phyloP scores from a whole-genome alignment of 2,329 filamentous ascomycete species.

The Alternaria viburni region DNA sequence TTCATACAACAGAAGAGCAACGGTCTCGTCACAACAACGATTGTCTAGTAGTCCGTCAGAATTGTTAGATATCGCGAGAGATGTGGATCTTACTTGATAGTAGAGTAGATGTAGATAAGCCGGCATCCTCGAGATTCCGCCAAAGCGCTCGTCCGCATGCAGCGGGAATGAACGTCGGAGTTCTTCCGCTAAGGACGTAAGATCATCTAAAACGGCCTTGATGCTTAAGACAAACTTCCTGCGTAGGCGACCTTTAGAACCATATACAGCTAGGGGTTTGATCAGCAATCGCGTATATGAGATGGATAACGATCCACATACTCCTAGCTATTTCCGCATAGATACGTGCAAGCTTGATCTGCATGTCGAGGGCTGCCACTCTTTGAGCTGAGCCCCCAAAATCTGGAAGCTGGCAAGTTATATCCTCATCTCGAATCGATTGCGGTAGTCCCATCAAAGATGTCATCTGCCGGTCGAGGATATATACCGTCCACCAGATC shows the following conservation, averaged over 20 bases:
- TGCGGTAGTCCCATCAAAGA: slow-evolving; percentile 61
- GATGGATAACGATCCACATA: slow-evolving; percentile 33
- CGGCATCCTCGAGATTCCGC: slow-evolving; percentile 51
- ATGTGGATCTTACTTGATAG: slow-evolving; percentile 45
- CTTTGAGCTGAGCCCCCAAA: slow-evolving; percentile 51
- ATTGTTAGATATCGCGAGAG: not conserved
- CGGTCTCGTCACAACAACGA: slow-evolving; percentile 51
- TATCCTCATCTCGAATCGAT: slow-evolving; percentile 59
- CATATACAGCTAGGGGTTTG: slow-evolving; percentile 49
- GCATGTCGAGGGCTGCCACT: slow-evolving; percentile 51
- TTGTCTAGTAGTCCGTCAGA: slow-evolving; percentile 38
- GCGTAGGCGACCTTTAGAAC: slow-evolving; percentile 56
- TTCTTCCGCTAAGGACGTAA: slow-evolving; percentile 51
- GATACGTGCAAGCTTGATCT: slow-evolving; percentile 55
- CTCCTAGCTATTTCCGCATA: slow-evolving; percentile 55
- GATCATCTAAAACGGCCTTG: slow-evolving; percentile 49
- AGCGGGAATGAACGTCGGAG: slow-evolving; percentile 48
- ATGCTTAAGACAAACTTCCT: slow-evolving; percentile 44
- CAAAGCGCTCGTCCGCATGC: slow-evolving; percentile 45
- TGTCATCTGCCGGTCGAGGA: slow-evolving; percentile 61
- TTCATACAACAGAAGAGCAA: slow-evolving; percentile 54
- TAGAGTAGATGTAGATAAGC: slow-evolving; percentile 47
- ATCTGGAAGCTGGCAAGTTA: slow-evolving; percentile 55
- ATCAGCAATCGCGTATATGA: not conserved
- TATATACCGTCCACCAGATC: slow-evolving; percentile 63